Percentiles rank a stretch among this genome's conserved stretches.
Evolutionary conservation across 78 protist species (phyloP).

Genomic region (Guillardia theta): DNA sequence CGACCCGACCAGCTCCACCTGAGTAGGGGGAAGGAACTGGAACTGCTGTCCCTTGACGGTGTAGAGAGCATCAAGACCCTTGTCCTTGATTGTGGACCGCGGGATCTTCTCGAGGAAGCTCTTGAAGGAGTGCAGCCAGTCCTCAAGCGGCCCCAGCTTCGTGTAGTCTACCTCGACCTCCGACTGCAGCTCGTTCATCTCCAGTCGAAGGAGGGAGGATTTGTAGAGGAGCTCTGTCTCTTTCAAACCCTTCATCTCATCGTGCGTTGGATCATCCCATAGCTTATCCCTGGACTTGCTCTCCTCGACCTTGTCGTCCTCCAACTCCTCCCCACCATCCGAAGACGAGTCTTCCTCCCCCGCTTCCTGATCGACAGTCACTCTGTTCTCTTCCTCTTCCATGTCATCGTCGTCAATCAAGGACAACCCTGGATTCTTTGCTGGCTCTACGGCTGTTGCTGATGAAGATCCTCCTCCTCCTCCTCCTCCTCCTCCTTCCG

Average conservation of each 20-base stretch:
- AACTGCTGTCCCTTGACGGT: too few relatives aligned
- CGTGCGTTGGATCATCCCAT: not conserved
- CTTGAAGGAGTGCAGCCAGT: not conserved
- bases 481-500: too few relatives aligned
- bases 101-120: not conserved
- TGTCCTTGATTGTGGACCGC: not conserved
- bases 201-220: slow-evolving; percentile 1
- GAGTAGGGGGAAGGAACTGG: not conserved
- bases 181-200: not conserved
- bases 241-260: not conserved
- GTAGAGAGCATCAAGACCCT: not conserved
- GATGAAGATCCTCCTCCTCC: too few relatives aligned
- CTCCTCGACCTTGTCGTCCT: not conserved
- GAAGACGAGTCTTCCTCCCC: not conserved
- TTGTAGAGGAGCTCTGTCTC: slow-evolving; percentile 40
- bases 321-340: not conserved
- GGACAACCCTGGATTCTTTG: too few relatives aligned
- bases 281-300: not conserved
- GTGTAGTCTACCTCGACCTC: not conserved
- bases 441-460: too few relatives aligned
- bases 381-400: not conserved
- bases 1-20: slow-evolving; percentile 8
- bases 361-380: not conserved
- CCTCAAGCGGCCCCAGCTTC: not conserved
- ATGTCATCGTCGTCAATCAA: not conserved